Base-by-base conservation (phyloP, 2,329 filamentous ascomycete species). In the Ceratocystis eucalypticola region DNA sequence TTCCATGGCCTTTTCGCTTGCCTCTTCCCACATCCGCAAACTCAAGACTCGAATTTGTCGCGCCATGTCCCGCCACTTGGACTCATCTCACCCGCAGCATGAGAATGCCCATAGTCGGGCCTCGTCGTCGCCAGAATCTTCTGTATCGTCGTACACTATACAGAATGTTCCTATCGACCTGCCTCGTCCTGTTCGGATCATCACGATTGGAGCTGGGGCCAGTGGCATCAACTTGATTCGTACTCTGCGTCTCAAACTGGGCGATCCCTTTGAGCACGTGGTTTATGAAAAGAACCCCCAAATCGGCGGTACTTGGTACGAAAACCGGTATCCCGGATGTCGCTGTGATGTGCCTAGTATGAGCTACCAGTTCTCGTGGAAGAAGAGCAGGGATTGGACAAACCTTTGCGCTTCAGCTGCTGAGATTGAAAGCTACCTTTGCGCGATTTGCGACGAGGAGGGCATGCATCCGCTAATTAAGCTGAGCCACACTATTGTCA, bases 361-460 rank as follows among this genome's bases (percentile, higher is more conserved):
- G 73, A 84, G 82, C 72, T 86, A 86, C 71, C 83, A 84, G 71
- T 85, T 84, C 71, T 81, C 82, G 1, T 86, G 81, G 79, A 77
- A 80, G 65, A 81, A 80, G 1, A 86, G 86, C 71, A 79, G 78
- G 5, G 77, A 79, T 48, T 87, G 84, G 84, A 77, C 78, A 20
- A 79, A 80, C 66, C 83, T 85, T 71, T 85, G 82, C 70, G 77
- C 81, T 0, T 74, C 77, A 0, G 80, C 80, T 0, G 74, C 74
- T 0, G 84, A 87, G 71, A 86, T 87, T 53, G 76, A 78, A 50
- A 73, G 74, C 2, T 86, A 86, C 68, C 76, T 86, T 30, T 74
- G 77, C 64, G 70, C 71, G 5, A 73, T 81, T 41, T 80, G 77
- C 67, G 75, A 79, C n/a, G 79, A 81, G 20, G 79, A 80, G 69